Evolutionary conservation across 2,329 filamentous ascomycete genomes (phyloP).

Genomic region (Phaeosphaeriaceae sp.): DNA sequence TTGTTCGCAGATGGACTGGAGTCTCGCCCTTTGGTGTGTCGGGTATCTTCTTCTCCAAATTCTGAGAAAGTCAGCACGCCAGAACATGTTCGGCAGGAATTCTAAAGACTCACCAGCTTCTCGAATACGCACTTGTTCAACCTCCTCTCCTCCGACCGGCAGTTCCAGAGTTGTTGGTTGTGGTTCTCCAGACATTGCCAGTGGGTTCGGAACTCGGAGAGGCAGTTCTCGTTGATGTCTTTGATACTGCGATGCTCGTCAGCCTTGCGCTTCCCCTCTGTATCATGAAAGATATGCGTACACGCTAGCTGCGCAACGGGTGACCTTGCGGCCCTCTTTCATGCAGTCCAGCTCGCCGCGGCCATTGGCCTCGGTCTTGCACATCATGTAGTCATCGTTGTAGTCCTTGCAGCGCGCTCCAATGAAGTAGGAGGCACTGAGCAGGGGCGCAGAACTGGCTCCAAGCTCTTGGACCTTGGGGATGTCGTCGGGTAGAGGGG

Average conservation of each 20-base stretch:
- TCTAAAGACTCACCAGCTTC: constrained; percentile 76
- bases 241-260: constrained; percentile 68
- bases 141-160: constrained; percentile 83
- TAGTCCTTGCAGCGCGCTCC: constrained; percentile 92
- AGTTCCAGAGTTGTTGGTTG: constrained; percentile 98
- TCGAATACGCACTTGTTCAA: constrained; percentile 96
- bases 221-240: constrained; percentile 94
- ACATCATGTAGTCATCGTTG: constrained; percentile 99
- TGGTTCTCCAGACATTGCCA: constrained; percentile 97
- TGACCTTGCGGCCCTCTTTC: constrained; percentile 95
- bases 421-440: constrained; percentile 96
- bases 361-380: constrained; percentile 93
- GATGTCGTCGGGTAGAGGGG: constrained; percentile 89
- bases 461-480: constrained; percentile 94
- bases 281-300: constrained; percentile 53
- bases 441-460: constrained; percentile 86
- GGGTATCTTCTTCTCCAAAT: constrained; percentile 61
- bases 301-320: constrained; percentile 95
- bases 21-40: constrained; percentile 57
- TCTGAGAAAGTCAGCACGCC: constrained; percentile 39
- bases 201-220: constrained; percentile 88
- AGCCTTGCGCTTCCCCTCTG: constrained; percentile 4
- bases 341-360: constrained; percentile 92
- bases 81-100: neutral
- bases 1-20: constrained; percentile 57